Conservation (phyloP, 225 moss, liverwort and hornwort species). For the Neckera pumila region DNA sequence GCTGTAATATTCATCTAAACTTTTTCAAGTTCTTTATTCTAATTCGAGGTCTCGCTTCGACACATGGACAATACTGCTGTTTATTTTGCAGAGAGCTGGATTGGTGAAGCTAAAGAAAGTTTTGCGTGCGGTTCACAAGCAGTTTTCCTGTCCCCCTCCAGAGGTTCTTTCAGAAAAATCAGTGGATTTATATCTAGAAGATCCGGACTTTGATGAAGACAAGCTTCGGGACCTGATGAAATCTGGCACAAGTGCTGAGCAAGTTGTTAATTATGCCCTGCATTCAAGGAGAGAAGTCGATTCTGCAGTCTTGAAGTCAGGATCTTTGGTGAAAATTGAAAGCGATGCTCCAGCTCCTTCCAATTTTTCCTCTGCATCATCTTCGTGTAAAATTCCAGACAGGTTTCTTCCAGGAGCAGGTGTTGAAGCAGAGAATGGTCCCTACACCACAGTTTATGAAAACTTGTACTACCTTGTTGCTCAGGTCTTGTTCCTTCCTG, state of each 20-base stretch:
- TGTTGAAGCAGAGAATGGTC: slow-evolving; percentile 21
- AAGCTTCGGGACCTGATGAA: slow-evolving; percentile 45
- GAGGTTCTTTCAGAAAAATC: slow-evolving; percentile 57
- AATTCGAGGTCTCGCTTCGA: background rate
- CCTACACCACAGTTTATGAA: slow-evolving; percentile 60
- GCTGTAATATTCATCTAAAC: background rate
- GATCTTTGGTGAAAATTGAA: slow-evolving; percentile 10
- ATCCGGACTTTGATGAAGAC: slow-evolving; percentile 77
- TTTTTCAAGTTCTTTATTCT: background rate
- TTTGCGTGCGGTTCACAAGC: slow-evolving; percentile 83
- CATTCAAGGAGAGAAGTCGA: slow-evolving; percentile 23
- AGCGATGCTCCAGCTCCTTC: slow-evolving; percentile 18
- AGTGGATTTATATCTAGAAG: slow-evolving; percentile 71
- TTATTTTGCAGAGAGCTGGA: slow-evolving; percentile 66
- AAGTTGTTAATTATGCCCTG: slow-evolving; percentile 48
- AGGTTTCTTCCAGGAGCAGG: slow-evolving; percentile 9
- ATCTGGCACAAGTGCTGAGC: slow-evolving; percentile 31
- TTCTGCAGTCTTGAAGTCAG: background rate
- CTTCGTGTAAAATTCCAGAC: slow-evolving; percentile 7
- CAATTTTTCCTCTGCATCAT: slow-evolving; percentile 8
- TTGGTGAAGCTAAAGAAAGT: slow-evolving; percentile 86
- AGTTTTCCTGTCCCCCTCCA: slow-evolving; percentile 72
- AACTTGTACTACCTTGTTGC: slow-evolving; percentile 87
- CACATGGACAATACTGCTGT: background rate
- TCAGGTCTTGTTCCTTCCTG: slow-evolving; percentile 35